phyloP scores from a whole-genome alignment of 2,329 filamentous ascomycete genomes.

The Aureobasidium sp. region DNA sequence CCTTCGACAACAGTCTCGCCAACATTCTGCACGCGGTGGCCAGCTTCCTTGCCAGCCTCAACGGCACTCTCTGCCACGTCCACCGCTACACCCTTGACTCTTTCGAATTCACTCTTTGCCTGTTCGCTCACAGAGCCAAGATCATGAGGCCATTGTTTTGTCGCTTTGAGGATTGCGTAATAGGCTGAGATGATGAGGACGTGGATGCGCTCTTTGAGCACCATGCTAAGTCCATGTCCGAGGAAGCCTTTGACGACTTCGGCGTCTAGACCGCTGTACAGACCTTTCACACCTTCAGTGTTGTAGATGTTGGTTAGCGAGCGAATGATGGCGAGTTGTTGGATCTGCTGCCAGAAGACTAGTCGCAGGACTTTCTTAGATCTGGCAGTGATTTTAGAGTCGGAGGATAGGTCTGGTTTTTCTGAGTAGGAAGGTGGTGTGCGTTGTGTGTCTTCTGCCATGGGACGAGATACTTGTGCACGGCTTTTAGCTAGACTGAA shows the following conservation, averaged over 20 bases:
- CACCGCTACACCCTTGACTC: constrained; percentile 11
- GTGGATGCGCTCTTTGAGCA: constrained; percentile 73
- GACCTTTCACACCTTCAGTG: constrained; percentile 54
- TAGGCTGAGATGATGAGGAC: constrained; percentile 62
- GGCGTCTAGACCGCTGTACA: constrained; percentile 69
- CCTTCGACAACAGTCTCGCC: constrained; percentile 15
- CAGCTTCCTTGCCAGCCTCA: constrained; percentile 20
- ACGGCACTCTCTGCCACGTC: constrained; percentile 5
- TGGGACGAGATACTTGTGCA: constrained; percentile 50
- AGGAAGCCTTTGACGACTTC: constrained; percentile 80
- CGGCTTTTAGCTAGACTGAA: constrained; percentile 78
- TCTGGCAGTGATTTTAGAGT: constrained; percentile 4
- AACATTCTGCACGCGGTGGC: constrained; percentile 24
- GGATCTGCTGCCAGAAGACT: constrained; percentile 17
- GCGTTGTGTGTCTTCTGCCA: neutral
- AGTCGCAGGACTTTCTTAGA: constrained; percentile 13
- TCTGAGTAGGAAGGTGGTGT: neutral
- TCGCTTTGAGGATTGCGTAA: constrained; percentile 50
- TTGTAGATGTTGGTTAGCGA: constrained; percentile 25
- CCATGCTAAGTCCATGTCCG: constrained; percentile 77
- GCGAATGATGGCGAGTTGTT: constrained; percentile 22
- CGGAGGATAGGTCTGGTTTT: constrained; percentile 3
- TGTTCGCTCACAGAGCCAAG: constrained; percentile 21
- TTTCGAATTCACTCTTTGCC: constrained; percentile 12
- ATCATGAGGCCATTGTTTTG: constrained; percentile 34